Evolutionary conservation across 208 protist genomes (phyloP).

Genomic region (Vickermania ingenoplastis): DNA sequence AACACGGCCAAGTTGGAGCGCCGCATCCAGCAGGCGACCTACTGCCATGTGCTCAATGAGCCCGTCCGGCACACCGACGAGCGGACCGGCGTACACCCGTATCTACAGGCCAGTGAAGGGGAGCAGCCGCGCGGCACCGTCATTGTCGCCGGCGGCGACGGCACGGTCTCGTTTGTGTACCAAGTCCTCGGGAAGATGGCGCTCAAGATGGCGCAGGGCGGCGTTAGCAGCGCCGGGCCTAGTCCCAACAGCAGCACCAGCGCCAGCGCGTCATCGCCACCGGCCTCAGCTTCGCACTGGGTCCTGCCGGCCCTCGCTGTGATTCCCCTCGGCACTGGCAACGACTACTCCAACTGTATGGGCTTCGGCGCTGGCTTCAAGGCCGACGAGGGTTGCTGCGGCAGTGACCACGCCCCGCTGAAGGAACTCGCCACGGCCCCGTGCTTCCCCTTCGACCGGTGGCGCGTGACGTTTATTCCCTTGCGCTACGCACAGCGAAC

Average conservation of each 20-base stretch:
- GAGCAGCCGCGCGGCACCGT: slow-evolving; percentile 53
- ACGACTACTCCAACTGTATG: slow-evolving; percentile 74
- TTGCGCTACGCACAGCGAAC: slow-evolving; percentile 7
- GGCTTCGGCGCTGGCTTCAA: slow-evolving; percentile 63
- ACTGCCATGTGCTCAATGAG: neutral
- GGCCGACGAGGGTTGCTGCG: slow-evolving; percentile 5
- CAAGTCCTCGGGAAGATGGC: slow-evolving; percentile 47
- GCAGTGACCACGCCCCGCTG: slow-evolving; percentile 25
- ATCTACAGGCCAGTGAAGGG: neutral
- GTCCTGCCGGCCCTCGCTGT: slow-evolving; percentile 57
- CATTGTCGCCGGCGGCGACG: slow-evolving; percentile 73
- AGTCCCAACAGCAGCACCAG: neutral
- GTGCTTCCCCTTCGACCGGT: slow-evolving; percentile 67
- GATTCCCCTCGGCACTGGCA: slow-evolving; percentile 74
- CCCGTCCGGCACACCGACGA: neutral
- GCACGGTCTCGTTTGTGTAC: slow-evolving; percentile 64
- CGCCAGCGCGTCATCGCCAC: neutral
- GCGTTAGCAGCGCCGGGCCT: slow-evolving; percentile 11
- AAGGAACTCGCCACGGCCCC: slow-evolving; percentile 28
- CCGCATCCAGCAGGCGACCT: slow-evolving; percentile 27
- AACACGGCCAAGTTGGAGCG: slow-evolving; percentile 31
- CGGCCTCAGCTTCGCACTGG: slow-evolving; percentile 3
- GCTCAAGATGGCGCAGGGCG: slow-evolving; percentile 34
- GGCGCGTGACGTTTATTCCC: slow-evolving; percentile 46
- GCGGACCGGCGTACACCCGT: neutral